Percentiles rank a stretch among this genome's conserved stretches.
Evolutionary conservation across 768 basidiomycete species (phyloP).

Genomic region (Podaxis mareebaensis): DNA sequence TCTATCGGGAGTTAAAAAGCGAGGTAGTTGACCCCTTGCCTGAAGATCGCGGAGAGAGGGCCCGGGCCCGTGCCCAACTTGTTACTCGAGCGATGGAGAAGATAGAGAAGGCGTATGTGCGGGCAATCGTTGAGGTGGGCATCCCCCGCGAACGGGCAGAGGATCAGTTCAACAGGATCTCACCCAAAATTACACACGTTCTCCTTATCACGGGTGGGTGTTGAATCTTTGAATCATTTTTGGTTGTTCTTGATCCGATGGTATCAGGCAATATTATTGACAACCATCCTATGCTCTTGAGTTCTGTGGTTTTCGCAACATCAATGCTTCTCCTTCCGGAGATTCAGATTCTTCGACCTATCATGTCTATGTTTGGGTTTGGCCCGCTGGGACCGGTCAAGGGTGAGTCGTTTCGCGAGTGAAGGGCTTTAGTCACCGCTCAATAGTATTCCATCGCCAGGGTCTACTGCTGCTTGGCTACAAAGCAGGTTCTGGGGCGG

Average conservation of each 20-base stretch:
- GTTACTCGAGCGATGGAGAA: slow-evolving; percentile 4
- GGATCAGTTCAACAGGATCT: background rate
- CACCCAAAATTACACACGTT: background rate
- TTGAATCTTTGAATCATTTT: too few species aligned
- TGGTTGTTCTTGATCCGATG: too few species aligned
- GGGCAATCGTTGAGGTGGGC: background rate
- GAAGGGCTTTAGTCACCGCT: background rate
- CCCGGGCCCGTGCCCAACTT: slow-evolving; percentile 7
- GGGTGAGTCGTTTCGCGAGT: slow-evolving; percentile 20
- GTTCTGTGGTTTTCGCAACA: slow-evolving; percentile 25
- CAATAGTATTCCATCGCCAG: slow-evolving; percentile 20
- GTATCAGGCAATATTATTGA: slow-evolving; percentile 36
- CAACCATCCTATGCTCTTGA: slow-evolving; percentile 32
- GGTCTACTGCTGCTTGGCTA: slow-evolving; percentile 34
- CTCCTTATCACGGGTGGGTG: slow-evolving; percentile 16
- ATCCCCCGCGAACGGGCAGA: slow-evolving; percentile 14
- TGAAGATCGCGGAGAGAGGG: slow-evolving; percentile 9
- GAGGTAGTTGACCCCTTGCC: slow-evolving; percentile 16
- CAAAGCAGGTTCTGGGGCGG: slow-evolving; percentile 36
- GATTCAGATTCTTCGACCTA: slow-evolving; percentile 26
- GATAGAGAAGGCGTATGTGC: slow-evolving; percentile 9
- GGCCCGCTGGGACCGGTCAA: slow-evolving; percentile 32
- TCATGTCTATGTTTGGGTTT: slow-evolving; percentile 36
- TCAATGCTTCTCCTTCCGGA: slow-evolving; percentile 29
- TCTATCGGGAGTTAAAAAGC: slow-evolving; percentile 4